Evolutionary conservation across 139 green algal genomes (phyloP).

Genomic region (Gonium pectorale): DNA sequence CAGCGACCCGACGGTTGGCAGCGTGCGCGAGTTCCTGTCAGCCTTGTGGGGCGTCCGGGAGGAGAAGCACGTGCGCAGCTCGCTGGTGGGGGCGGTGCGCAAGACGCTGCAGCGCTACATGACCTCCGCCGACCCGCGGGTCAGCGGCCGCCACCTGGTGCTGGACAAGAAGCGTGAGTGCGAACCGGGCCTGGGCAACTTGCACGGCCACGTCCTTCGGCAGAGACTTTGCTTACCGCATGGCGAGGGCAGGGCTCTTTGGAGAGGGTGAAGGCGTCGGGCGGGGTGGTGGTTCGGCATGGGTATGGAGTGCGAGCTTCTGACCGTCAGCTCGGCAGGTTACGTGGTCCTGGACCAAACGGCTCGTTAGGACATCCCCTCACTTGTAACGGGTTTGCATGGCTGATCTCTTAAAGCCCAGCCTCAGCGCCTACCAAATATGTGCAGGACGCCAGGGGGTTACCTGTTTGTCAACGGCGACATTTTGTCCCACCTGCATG

Average conservation of each 20-base stretch:
- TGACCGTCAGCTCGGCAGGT: too few relatives aligned
- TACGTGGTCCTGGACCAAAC: too few relatives aligned
- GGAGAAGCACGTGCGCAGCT: background rate
- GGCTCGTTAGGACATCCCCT: too few relatives aligned
- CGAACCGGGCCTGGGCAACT: background rate
- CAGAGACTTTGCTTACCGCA: background rate
- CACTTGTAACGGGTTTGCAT: too few relatives aligned
- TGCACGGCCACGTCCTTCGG: too few relatives aligned
- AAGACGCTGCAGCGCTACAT: background rate
- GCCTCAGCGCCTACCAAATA: too few relatives aligned
- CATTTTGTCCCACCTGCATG: too few relatives aligned
- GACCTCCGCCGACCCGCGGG: background rate
- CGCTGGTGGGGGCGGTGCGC: background rate
- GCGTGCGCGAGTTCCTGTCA: background rate
- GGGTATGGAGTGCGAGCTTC: background rate
- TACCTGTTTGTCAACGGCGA: too few relatives aligned
- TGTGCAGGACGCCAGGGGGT: too few relatives aligned
- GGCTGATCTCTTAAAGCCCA: too few relatives aligned
- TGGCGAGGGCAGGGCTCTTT: background rate
- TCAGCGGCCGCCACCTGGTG: background rate
- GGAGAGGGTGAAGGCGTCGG: background rate
- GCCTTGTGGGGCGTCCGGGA: background rate
- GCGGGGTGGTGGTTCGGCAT: background rate
- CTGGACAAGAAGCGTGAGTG: background rate
- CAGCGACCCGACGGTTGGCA: background rate